Percentiles rank a stretch among this genome's conserved stretches.
phyloP scores from a whole-genome alignment of 768 basidiomycete genomes.

The Cystofilobasidium bisporidii region DNA sequence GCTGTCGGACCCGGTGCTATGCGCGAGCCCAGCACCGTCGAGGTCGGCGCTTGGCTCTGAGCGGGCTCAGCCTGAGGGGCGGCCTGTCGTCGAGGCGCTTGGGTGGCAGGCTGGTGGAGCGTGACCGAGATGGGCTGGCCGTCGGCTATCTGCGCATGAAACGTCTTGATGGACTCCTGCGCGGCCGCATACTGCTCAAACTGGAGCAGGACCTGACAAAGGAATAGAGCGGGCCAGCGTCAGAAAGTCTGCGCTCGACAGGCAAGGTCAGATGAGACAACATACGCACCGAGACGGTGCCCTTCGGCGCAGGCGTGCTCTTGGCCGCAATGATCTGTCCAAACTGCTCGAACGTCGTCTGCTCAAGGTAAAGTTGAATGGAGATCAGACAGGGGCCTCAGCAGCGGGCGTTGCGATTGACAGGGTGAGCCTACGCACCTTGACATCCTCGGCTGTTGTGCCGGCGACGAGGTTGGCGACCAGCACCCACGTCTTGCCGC shows the following conservation, averaged over 20 bases:
- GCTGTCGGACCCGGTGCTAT: too few species aligned
- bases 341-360: conserved; percentile 24
- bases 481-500: conserved; percentile 14
- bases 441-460: conserved; percentile 27
- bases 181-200: conserved; percentile 11
- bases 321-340: conserved; percentile 7
- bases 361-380: background rate
- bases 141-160: conserved; percentile 22
- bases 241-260: too few species aligned
- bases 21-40: background rate
- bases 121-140: conserved; percentile 23
- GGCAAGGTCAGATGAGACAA: too few species aligned
- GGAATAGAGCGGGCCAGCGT: too few species aligned
- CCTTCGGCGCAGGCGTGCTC: background rate
- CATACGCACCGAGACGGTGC: conserved; percentile 12
- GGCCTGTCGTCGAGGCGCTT: background rate
- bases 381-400: too few species aligned
- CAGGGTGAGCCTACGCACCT: background rate
- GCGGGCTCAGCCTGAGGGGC: background rate
- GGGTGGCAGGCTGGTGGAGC: background rate
- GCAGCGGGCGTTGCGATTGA: too few species aligned
- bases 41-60: background rate
- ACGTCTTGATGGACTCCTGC: conserved; percentile 19
- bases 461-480: conserved; percentile 22
- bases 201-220: conserved; percentile 15